These are phyloP conservation scores for Podospora comata DNA, from an alignment of 495 filamentous ascomycete genomes.

Conservation along the genomic window DNA sequence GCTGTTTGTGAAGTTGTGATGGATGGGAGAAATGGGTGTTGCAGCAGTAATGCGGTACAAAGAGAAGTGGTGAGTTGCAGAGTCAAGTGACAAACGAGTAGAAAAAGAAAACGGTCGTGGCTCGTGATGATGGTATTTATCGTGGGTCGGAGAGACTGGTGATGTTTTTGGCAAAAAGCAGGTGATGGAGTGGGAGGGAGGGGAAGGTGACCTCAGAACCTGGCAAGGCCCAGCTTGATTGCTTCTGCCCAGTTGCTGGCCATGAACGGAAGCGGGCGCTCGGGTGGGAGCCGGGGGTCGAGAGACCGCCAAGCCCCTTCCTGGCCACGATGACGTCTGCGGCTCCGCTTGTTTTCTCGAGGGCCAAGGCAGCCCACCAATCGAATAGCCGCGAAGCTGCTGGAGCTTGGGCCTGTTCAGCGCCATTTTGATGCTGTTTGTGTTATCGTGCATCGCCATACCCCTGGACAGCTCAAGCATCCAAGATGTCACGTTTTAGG, in stretches of 20 bases:
- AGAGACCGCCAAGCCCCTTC: neutral
- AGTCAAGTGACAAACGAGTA: neutral
- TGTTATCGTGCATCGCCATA: too few species aligned
- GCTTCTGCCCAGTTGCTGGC: neutral
- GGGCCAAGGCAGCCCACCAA: neutral
- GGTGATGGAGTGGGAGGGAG: neutral
- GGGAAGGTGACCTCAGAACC: slow-evolving; percentile 19
- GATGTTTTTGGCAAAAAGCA: slow-evolving; percentile 13
- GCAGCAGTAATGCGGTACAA: neutral
- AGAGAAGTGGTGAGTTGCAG: neutral
- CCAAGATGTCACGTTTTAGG: too few species aligned
- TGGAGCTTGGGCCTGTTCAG: neutral
- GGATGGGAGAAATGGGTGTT: neutral
- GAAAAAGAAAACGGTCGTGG: neutral
- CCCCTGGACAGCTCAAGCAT: too few species aligned
- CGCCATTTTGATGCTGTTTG: neutral
- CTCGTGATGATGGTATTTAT: slow-evolving; percentile 2
- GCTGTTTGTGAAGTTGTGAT: slow-evolving; percentile 9
- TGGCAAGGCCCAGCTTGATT: neutral
- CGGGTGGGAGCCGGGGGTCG: neutral
- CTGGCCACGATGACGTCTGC: neutral
- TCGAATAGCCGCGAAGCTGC: neutral
- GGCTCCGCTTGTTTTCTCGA: neutral
- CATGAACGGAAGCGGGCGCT: neutral
- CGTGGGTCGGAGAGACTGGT: neutral